Evolutionary conservation across 2,329 filamentous ascomycete genomes (phyloP).

Genomic region (Ceratocystis diversiconidia): DNA sequence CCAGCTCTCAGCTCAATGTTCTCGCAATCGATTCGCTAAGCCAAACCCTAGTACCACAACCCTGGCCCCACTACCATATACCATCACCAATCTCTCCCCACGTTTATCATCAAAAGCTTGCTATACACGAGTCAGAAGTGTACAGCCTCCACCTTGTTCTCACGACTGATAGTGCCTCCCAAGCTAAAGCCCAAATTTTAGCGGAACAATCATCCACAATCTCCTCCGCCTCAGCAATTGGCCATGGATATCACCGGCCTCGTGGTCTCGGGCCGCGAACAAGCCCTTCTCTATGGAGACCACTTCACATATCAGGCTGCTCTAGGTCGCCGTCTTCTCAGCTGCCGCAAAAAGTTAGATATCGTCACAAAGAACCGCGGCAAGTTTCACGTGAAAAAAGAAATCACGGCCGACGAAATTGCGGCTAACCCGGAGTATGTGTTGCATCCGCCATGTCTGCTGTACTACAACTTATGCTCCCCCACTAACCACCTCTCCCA

Average conservation of each 20-base stretch:
- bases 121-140: too few species aligned
- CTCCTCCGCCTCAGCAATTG: neutral
- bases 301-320: conserved; percentile 73
- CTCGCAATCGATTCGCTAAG: too few species aligned
- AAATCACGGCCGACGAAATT: conserved; percentile 62
- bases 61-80: neutral
- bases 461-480: neutral
- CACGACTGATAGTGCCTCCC: neutral
- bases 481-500: neutral
- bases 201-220: neutral
- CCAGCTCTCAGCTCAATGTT: too few species aligned
- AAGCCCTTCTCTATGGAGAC: conserved; percentile 76
- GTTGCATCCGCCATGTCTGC: neutral
- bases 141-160: too few species aligned
- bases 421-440: conserved; percentile 60
- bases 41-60: neutral
- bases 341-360: conserved; percentile 70
- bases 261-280: conserved; percentile 63
- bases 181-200: neutral
- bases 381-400: conserved; percentile 62
- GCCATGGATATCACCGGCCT: conserved; percentile 83
- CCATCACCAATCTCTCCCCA: too few species aligned
- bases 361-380: conserved; percentile 71
- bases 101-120: too few species aligned
- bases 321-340: conserved; percentile 67